phyloP scores from a whole-genome alignment of 2,329 filamentous ascomycete genomes.

The Aureobasidium namibiae region DNA sequence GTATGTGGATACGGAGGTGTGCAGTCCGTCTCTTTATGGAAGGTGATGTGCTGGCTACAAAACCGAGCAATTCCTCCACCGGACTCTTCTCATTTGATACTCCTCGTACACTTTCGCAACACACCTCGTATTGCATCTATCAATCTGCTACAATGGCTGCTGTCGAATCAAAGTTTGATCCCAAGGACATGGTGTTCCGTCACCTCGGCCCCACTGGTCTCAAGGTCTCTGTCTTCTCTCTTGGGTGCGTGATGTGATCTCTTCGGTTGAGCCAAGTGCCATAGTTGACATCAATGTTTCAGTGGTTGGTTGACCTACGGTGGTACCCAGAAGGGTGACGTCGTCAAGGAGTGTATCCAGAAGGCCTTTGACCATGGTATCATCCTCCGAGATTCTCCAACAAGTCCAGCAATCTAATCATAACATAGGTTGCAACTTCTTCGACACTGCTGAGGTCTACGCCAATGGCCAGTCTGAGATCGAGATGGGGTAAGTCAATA shows the following conservation, averaged over 20 bases:
- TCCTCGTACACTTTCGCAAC: background rate
- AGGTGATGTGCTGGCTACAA: conserved; percentile 7
- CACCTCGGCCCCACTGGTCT: conserved; percentile 40
- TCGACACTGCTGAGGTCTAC: conserved; percentile 46
- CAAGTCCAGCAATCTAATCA: background rate
- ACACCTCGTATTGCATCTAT: background rate
- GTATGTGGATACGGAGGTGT: conserved; percentile 1
- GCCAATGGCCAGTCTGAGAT: conserved; percentile 54
- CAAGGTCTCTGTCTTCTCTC: conserved; percentile 29
- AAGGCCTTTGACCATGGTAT: conserved; percentile 38
- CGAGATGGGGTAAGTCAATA: conserved; percentile 42
- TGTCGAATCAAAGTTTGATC: conserved; percentile 42
- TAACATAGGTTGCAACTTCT: conserved; percentile 38
- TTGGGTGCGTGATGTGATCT: background rate
- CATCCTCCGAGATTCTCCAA: background rate
- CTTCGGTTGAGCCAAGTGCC: background rate
- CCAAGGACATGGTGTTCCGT: conserved; percentile 41
- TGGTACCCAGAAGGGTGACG: conserved; percentile 41
- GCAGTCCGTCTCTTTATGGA: background rate
- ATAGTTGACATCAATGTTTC: background rate
- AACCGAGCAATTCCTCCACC: conserved; percentile 1
- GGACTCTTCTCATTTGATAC: background rate
- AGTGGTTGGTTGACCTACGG: conserved; percentile 37
- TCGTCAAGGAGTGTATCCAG: conserved; percentile 44
- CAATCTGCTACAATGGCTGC: conserved; percentile 17